A percentile compares a stretch with the other conserved stretches of the same genome.
Conservation (phyloP, 2,329 filamentous ascomycete genomes). For the Cadophora gregata region DNA sequence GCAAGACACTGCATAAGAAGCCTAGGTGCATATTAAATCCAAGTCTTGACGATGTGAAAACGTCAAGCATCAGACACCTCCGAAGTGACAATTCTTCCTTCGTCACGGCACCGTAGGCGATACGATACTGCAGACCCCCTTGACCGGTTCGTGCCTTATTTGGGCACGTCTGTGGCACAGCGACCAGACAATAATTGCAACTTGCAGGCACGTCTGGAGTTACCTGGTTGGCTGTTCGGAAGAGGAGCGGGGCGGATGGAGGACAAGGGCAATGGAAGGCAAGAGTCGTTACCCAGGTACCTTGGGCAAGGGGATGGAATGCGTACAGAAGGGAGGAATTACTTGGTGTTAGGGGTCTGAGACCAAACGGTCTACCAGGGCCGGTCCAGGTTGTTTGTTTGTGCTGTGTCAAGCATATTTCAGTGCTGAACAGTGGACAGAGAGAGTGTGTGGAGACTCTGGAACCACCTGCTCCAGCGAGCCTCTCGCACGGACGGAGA, state of each 20-base stretch:
- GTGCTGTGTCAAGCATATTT: too few species aligned
- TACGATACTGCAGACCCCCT: neutral
- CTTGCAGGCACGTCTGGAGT: neutral
- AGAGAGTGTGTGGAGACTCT: too few species aligned
- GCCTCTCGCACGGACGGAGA: neutral
- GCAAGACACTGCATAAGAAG: neutral
- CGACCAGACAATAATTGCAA: too few species aligned
- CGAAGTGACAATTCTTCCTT: neutral
- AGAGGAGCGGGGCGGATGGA: neutral
- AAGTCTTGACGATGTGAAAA: neutral
- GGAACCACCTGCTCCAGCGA: too few species aligned
- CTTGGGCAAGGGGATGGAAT: neutral
- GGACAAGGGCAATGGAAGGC: too few species aligned
- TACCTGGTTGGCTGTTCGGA: neutral
- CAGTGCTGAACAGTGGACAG: too few species aligned
- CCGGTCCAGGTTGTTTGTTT: too few species aligned
- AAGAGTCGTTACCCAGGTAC: neutral
- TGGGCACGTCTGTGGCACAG: neutral
- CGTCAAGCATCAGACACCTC: neutral
- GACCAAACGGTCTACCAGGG: too few species aligned
- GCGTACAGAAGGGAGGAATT: neutral
- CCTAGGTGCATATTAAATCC: too few species aligned
- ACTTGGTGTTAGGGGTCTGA: neutral
- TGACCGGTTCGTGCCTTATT: neutral
- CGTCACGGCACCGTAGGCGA: neutral